Conservation (phyloP, 2,329 filamentous ascomycete species). For the Botrytis fabae region DNA sequence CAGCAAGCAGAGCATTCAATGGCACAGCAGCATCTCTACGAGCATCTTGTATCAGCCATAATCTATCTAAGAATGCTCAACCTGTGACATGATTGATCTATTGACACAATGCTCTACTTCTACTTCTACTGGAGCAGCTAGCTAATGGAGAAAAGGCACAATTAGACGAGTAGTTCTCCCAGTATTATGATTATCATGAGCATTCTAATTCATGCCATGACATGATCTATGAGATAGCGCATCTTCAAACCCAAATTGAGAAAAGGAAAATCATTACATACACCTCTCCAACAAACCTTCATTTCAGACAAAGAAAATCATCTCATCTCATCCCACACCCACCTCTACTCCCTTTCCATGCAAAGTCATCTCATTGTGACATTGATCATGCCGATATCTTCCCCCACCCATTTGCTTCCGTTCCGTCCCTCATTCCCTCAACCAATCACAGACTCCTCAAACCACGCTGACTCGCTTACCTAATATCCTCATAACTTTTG, state of each 20-base stretch:
- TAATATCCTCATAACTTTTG: slow-evolving; percentile 22
- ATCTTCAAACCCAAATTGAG: background rate
- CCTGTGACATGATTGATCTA: background rate
- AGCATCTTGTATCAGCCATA: background rate
- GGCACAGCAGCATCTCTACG: background rate
- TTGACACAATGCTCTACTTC: background rate
- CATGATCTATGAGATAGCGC: background rate
- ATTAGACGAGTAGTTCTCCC: background rate
- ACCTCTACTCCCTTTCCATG: background rate
- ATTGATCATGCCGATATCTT: background rate
- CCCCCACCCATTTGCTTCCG: slow-evolving; percentile 11
- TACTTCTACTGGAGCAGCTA: background rate
- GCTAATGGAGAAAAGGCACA: background rate
- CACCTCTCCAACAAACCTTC: background rate
- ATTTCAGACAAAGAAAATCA: slow-evolving; percentile 11
- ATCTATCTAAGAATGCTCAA: background rate
- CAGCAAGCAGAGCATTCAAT: too few species aligned
- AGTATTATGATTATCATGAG: background rate
- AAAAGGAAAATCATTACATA: background rate
- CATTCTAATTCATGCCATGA: background rate
- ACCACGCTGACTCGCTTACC: slow-evolving; percentile 17
- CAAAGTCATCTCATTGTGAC: background rate
- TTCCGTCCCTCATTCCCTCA: slow-evolving; percentile 4
- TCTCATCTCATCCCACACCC: background rate
- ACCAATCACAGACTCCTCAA: slow-evolving; percentile 3